A percentile compares a stretch with the other conserved stretches of the same genome.
Conservation (phyloP, 805 yeast species). For the Scheffersomyces stipitis region DNA sequence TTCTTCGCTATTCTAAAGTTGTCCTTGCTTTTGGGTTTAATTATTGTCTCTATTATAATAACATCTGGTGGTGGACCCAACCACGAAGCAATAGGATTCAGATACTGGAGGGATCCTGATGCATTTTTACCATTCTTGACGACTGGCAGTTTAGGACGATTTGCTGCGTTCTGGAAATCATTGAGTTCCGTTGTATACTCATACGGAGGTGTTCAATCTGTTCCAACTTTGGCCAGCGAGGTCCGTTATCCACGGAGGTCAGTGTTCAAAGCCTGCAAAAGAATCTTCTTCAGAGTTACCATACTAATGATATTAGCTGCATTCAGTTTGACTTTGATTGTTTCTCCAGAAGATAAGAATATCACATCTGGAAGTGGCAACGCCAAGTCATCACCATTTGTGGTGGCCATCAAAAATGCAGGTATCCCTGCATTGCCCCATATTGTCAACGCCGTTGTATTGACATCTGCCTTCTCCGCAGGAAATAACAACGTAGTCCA, state of each 20-base stretch:
- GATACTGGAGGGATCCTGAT: constrained; percentile 39
- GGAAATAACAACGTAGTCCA: constrained; percentile 30
- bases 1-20: constrained; percentile 25
- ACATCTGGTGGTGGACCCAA: constrained; percentile 26
- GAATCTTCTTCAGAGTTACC: constrained; percentile 30
- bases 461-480: constrained; percentile 41
- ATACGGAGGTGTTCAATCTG: constrained; percentile 31
- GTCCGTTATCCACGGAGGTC: constrained; percentile 31
- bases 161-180: constrained; percentile 29
- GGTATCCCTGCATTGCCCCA: constrained; percentile 35
- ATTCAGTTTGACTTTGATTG: constrained; percentile 25
- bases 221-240: constrained; percentile 31
- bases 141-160: constrained; percentile 13
- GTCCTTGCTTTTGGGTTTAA: constrained; percentile 19
- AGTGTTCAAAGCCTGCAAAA: constrained; percentile 26
- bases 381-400: constrained; percentile 40
- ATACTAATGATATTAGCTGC: constrained; percentile 17
- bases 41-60: constrained; percentile 18
- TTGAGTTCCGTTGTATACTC: constrained; percentile 40
- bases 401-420: constrained; percentile 34
- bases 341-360: constrained; percentile 26
- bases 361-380: constrained; percentile 27
- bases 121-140: too few relatives aligned
- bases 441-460: constrained; percentile 38
- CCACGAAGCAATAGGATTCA: constrained; percentile 25